Evolutionary conservation across 495 filamentous ascomycete genomes (phyloP), one percentile per base, ranked within the genome.

Genomic region (Letharia columbiana): DNA sequence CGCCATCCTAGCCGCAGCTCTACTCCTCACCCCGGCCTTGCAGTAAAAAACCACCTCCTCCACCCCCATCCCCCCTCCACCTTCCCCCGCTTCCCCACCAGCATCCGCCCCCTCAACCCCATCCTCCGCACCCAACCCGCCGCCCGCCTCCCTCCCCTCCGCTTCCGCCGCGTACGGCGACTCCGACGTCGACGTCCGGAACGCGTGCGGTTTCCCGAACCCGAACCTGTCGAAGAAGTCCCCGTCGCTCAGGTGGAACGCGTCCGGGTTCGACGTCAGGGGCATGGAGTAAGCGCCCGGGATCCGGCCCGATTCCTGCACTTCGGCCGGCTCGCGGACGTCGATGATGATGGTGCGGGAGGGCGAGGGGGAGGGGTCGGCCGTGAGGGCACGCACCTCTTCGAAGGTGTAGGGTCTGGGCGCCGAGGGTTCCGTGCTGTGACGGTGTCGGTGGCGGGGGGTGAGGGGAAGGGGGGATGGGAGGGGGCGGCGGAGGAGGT

Each of bases 11-110:
- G 92, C 91, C n/a, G 92, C 93, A 6, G 89, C 84, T 31, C 80
- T 75, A 70, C 88, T 89, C 75, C 94, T 82, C 65, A 97, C 91
- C 4, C 94, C 94, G 0, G 91, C 86, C 77, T 89, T 93, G 75
- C 94, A 98, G 74, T 96, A 98, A 71, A 97, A 94, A 3, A 97
- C 85, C 15, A 96, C 77, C 69, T 87, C 82, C 52, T 72, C 71
- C 65, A 72, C 63, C 79, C 79, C 65, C 74, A 74, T 6, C 56
- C 61, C 64, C 40, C 76, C 66, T 59, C 62, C 60, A 10, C 45
- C 61, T 54, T 39, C 42, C 1, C 47, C 47, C 47, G n/a, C 47
- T 13, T 20, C 60, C 4, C 28, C 41, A n/a, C 49, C 61, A 0
- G 20, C 54, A 1, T 28, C 62, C 35, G 10, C 23, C 1, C 64